Percentiles rank a stretch among this genome's conserved stretches.
These are phyloP conservation scores for Oryza longistaminata DNA, from an alignment of 176 grass and related monocot genomes.

Conservation along the genomic window DNA sequence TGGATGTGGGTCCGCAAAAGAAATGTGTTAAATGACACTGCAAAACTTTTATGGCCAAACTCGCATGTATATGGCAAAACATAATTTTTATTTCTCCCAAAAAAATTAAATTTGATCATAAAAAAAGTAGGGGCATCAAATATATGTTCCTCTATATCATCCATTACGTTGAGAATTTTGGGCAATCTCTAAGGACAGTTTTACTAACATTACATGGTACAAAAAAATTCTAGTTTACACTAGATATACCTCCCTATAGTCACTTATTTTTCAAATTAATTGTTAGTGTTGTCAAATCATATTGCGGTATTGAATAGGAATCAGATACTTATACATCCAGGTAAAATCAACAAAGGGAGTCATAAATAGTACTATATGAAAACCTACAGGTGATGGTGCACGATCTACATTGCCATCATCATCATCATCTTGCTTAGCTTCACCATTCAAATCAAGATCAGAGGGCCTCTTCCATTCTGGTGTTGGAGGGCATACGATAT, in stretches of 20 bases:
- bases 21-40: background rate
- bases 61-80: background rate
- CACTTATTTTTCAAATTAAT: constrained; percentile 13
- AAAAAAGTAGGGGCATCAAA: background rate
- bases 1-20: background rate
- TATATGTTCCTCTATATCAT: background rate
- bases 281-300: constrained; percentile 1
- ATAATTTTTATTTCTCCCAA: background rate
- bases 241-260: background rate
- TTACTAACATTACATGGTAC: background rate
- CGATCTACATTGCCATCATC: constrained; percentile 31
- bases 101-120: background rate
- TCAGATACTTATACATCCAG: background rate
- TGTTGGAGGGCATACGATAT: constrained; percentile 56
- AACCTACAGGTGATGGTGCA: constrained; percentile 38
- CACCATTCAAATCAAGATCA: constrained; percentile 78
- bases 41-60: background rate
- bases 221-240: background rate
- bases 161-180: background rate
- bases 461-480: constrained; percentile 76
- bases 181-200: background rate
- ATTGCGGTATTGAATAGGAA: background rate
- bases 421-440: constrained; percentile 66
- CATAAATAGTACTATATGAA: constrained; percentile 22
- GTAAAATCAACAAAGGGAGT: background rate